These are phyloP conservation scores for Phytophthora podocarpi DNA, from an alignment of 352 stramenopile species.

Conservation along the genomic window DNA sequence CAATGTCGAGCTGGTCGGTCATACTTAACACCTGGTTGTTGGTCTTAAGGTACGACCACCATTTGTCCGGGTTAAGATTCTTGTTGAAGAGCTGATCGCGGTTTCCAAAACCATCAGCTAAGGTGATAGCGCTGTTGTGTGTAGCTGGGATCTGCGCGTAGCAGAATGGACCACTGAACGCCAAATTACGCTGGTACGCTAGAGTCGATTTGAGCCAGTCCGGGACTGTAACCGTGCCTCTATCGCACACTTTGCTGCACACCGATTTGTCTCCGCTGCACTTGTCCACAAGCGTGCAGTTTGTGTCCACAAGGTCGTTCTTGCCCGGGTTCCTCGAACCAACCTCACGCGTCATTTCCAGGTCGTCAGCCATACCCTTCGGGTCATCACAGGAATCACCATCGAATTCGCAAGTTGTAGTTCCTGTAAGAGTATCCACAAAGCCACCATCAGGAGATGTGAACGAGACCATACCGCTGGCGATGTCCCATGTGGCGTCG, in stretches of 20 bases:
- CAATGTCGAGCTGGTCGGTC: conserved; percentile 67
- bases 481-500: conserved; percentile 40
- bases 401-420: conserved; percentile 39
- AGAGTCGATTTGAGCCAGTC: conserved; percentile 50
- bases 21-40: conserved; percentile 74
- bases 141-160: conserved; percentile 54
- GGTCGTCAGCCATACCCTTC: conserved; percentile 31
- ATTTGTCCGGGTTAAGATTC: conserved; percentile 46
- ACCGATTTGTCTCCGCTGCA: conserved; percentile 48
- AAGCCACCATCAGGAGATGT: conserved; percentile 30
- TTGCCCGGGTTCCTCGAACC: conserved; percentile 47
- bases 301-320: conserved; percentile 46
- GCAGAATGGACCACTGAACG: conserved; percentile 50
- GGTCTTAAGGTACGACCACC: conserved; percentile 65
- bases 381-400: conserved; percentile 48
- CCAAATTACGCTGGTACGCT: conserved; percentile 58
- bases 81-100: conserved; percentile 66
- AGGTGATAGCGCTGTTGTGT: conserved; percentile 74
- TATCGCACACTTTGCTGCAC: conserved; percentile 55
- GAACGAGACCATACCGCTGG: conserved; percentile 57
- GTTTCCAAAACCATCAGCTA: conserved; percentile 69
- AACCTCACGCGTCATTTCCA: conserved; percentile 25
- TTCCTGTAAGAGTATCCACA: conserved; percentile 44
- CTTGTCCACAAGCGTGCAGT: conserved; percentile 45
- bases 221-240: conserved; percentile 39